A percentile compares a stretch with the other conserved stretches of the same genome.
Conservation (phyloP, 2,329 filamentous ascomycete genomes). For the Paraphaeosphaeria minitans region DNA sequence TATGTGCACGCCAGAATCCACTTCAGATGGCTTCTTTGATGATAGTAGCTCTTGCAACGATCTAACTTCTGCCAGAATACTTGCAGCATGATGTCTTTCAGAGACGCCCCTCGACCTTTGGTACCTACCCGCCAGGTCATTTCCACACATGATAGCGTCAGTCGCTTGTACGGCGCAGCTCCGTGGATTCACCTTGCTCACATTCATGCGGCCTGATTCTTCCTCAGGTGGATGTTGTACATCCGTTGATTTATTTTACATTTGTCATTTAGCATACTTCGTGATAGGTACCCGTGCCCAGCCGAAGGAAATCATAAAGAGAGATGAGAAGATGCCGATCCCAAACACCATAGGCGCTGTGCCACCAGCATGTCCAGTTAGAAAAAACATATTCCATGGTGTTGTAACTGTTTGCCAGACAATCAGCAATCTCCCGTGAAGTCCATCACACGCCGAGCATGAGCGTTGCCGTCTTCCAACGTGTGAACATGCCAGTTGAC, state of each 20-base stretch:
- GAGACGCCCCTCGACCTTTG: too few relatives aligned
- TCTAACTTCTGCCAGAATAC: too few relatives aligned
- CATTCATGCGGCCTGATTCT: neutral
- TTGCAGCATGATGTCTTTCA: too few relatives aligned
- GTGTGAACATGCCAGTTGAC: constrained; percentile 31
- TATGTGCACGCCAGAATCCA: neutral
- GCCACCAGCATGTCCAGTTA: neutral
- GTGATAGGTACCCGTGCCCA: neutral
- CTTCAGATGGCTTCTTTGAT: too few relatives aligned
- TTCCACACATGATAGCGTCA: neutral
- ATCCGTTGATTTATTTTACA: constrained; percentile 5
- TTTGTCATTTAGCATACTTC: constrained; percentile 11
- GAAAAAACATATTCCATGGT: constrained; percentile 33
- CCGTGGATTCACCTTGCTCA: neutral
- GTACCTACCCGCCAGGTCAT: neutral
- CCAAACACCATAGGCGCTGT: constrained; percentile 9
- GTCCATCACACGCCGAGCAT: constrained; percentile 13
- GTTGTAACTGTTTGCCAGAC: constrained; percentile 19
- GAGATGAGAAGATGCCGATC: constrained; percentile 15
- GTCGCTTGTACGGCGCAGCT: neutral
- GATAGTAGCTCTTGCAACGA: too few relatives aligned
- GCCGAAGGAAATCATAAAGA: constrained; percentile 9
- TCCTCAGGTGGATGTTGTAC: neutral
- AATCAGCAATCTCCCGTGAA: constrained; percentile 19
- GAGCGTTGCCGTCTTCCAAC: constrained; percentile 23